Conservation (phyloP, 208 protist species). For the Crithidia fasciculata region DNA sequence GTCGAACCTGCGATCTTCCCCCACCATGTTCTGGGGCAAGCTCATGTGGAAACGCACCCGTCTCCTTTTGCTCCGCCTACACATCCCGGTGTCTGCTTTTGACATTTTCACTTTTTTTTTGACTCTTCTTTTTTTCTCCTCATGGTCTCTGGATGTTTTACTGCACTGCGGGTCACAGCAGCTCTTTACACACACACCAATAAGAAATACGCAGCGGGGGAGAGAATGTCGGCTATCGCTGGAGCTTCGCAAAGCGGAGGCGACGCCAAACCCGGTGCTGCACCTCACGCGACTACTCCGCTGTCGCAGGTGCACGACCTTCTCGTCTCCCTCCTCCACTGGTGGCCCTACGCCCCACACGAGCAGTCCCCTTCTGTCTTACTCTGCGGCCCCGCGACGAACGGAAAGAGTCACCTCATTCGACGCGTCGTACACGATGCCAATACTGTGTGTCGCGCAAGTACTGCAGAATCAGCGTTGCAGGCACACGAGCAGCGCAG, state of each 20-base stretch:
- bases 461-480: background rate
- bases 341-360: constrained; percentile 55
- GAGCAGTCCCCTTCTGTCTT: constrained; percentile 47
- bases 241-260: background rate
- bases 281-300: constrained; percentile 6
- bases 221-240: background rate
- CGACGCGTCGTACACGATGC: constrained; percentile 1
- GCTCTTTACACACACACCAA: too few species aligned
- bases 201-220: too few species aligned
- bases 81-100: too few species aligned
- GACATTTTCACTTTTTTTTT: background rate
- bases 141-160: background rate
- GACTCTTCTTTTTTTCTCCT: background rate
- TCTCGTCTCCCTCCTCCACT: constrained; percentile 41
- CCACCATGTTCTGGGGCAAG: too few species aligned
- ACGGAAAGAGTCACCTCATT: constrained; percentile 73
- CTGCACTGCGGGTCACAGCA: too few species aligned
- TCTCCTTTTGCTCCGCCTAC: too few species aligned
- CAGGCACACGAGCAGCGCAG: background rate
- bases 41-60: too few species aligned
- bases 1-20: too few species aligned
- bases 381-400: constrained; percentile 56
- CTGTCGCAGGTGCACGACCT: constrained; percentile 28
- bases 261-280: background rate
- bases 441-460: background rate